A percentile compares a stretch with the other conserved stretches of the same genome.
Conservation (phyloP, 2,329 filamentous ascomycete genomes). For the Ascosphaera apis region DNA sequence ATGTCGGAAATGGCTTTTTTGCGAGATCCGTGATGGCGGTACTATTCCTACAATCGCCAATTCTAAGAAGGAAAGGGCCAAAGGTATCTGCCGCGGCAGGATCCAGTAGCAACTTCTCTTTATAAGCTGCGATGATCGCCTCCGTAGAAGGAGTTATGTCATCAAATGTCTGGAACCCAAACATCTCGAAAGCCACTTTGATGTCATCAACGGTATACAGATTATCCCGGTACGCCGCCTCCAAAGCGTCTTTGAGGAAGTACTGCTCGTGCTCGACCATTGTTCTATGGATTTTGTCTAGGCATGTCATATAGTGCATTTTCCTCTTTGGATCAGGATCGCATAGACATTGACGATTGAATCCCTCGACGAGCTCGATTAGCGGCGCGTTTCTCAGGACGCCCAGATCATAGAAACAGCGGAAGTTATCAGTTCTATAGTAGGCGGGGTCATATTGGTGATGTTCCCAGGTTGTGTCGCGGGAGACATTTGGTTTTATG, state of each 20-base stretch:
- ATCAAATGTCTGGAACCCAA: constrained; percentile 18
- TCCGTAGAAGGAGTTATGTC: constrained; percentile 33
- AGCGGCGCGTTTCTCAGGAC: constrained; percentile 4
- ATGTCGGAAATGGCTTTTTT: no score
- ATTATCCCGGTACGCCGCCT: no score
- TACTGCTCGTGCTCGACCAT: no score
- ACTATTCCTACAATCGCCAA: constrained; percentile 28
- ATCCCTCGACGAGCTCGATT: no score
- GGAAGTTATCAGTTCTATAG: neutral
- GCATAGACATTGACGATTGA: no score
- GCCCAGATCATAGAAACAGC: constrained; percentile 9
- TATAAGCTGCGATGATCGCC: constrained; percentile 38
- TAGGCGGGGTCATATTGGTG: constrained; percentile 10
- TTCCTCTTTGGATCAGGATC: no score
- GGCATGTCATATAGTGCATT: no score
- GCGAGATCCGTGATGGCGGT: constrained; percentile 5
- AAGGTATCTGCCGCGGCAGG: constrained; percentile 33
- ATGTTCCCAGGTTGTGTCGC: constrained; percentile 1
- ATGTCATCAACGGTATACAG: no score
- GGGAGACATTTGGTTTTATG: no score
- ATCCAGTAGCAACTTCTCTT: constrained; percentile 35
- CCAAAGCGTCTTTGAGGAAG: no score
- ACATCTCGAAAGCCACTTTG: no score
- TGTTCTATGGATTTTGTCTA: no score
- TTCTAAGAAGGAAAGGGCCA: constrained; percentile 38